Base-by-base conservation (phyloP, 495 filamentous ascomycete genomes). In the Penicillium daleae region DNA sequence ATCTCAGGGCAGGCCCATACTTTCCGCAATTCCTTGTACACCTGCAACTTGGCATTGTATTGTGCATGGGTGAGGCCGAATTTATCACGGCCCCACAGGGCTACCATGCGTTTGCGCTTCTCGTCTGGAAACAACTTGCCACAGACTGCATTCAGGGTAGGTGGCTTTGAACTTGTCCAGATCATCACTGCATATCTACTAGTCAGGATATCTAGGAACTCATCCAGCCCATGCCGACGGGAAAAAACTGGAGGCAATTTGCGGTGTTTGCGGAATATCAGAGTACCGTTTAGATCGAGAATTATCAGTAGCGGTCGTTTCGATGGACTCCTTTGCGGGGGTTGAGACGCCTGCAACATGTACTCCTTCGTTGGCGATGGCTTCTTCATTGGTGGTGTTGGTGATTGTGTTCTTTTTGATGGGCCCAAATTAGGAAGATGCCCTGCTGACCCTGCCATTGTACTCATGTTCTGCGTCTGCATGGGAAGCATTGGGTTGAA, bases 241-340 rank as follows among this genome's bases (percentile, higher is more conserved):
- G 80, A 68, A 70, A 90, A 90, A n/a, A 67, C 67, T 0, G 74
- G 78, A 0, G 88, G 82, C 0, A 75, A 64, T 6, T 67, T 69
- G 10, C 79, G 76, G 32, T 75, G 73, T 10, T 86, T 87, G 13
- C 95, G 91, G 68, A 82, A 78, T 17, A 97, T 80, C 3, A 99
- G 80, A 0, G 96, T 97, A 58, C 96, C 95, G 76, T 98, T 99
- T 0, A 99, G 82, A 72, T 99, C 95, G 58, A 98, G 86, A 29
- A 98, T 85, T 21, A 99, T 74, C 2, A 99, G 86, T 1, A 96
- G 76, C 12, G 74, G 78, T 31, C 82, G 78, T 13, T 80, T 76
- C 7, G 60, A 61, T 2, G 61, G 13, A 1, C 70, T 40, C 48
- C 57, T 51, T 39, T 52, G 57, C 4, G 82, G 77, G 7, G 69